Evolutionary conservation across 768 basidiomycete species (phyloP), one percentile per base, ranked within the genome.

Genomic region (Tylopilus balloui): DNA sequence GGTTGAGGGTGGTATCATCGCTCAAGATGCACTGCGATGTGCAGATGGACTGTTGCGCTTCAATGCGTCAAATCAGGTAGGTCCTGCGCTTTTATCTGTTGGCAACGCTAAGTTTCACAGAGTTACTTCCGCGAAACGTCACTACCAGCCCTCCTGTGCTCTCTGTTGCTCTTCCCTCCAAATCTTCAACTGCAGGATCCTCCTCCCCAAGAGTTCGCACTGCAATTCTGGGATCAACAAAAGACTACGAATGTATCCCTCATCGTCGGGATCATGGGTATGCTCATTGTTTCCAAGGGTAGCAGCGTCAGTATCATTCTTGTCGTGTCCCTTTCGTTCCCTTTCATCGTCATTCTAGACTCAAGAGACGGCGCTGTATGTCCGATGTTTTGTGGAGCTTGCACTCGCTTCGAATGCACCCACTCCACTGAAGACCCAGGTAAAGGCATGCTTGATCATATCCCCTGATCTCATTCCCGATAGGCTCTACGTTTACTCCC

Each of bases 221-320:
- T 97, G 38, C 96, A 99, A 64, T 92, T 92, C 67, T 99, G 96
- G 96, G 91, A 94, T 56, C 78, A 83, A 35, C 88, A 92, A 65
- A 99, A 98, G 67, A 69, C 78, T n/a, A 69, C 78, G 20, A 97
- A 96, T 61, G 81, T 84, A 1, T 75, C 78, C 0, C 69, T 92
- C n/a, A 80, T 91, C 8, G 72, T 98, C 3, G 83, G 83, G 17
- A 80, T 96, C 50, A 82, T 97, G 56, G 84, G 91, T 3, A 88
- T 94, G 75, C 78, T 98, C 9, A 76, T 92, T 28, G 76, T 78
- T n/a, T 78, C 79, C 34, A 87, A 88, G 63, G 83, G 83, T 44
- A 71, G 74, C 58, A 74, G 73, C 56, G 84, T 86, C 56, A 60
- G 83, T 75, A 21, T 24, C 39, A 39, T 31, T 45, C 6, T 40